phyloP scores from a whole-genome alignment of 352 stramenopile genomes.

The Elongisporangium undulatum region DNA sequence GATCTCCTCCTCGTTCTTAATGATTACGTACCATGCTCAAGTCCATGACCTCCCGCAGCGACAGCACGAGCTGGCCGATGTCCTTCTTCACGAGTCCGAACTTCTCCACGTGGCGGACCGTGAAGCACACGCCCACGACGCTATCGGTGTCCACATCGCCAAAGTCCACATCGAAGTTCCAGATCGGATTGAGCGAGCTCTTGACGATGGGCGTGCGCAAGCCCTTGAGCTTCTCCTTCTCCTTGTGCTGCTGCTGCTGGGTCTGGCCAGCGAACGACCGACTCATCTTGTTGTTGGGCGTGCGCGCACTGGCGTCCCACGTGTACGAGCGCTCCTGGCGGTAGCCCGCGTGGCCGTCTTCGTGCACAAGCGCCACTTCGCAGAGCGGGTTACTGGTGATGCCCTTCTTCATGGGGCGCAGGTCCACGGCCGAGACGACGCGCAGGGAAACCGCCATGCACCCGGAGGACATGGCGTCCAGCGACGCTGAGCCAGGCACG shows the following conservation, averaged over 20 bases:
- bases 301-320: background rate
- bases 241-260: background rate
- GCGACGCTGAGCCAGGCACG: conserved; percentile 40
- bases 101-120: conserved; percentile 66
- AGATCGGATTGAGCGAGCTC: conserved; percentile 75
- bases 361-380: conserved; percentile 64
- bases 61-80: conserved; percentile 61
- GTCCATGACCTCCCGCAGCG: conserved; percentile 64
- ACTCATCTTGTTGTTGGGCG: conserved; percentile 7
- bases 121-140: conserved; percentile 63
- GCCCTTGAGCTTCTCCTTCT: conserved; percentile 12
- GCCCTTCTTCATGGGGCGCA: conserved; percentile 64
- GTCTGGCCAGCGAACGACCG: background rate
- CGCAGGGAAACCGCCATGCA: conserved; percentile 56
- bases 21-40: conserved; percentile 49
- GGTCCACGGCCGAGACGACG: conserved; percentile 45
- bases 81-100: conserved; percentile 72
- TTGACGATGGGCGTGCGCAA: conserved; percentile 59
- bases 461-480: conserved; percentile 56
- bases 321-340: conserved; percentile 2
- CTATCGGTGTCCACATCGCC: conserved; percentile 64
- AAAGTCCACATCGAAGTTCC: conserved; percentile 81
- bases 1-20: background rate
- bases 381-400: conserved; percentile 68
- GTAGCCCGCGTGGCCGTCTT: conserved; percentile 26